A percentile compares a stretch with the other conserved stretches of the same genome.
These are phyloP conservation scores for Verticillium zaregamsianum DNA, from an alignment of 2,329 filamentous ascomycete genomes.

Conservation along the genomic window DNA sequence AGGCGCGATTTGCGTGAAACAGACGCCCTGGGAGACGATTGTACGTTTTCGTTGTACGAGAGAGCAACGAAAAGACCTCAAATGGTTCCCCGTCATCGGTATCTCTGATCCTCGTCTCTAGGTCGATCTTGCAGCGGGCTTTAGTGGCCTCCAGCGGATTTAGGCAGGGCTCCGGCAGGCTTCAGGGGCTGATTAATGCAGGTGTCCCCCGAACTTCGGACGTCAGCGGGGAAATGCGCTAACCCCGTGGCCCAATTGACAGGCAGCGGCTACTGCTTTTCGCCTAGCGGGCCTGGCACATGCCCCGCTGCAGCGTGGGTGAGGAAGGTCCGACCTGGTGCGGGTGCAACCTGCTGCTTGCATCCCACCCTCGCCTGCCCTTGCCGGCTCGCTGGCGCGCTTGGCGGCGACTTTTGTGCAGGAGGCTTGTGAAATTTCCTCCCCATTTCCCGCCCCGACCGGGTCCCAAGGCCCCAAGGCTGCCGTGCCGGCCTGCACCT, in stretches of 20 bases:
- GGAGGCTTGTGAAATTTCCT: constrained; percentile 2
- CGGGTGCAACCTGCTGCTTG: not conserved
- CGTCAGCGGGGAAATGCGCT: not conserved
- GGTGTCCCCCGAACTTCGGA: not conserved
- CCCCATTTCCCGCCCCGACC: not conserved
- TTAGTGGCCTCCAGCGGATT: not conserved
- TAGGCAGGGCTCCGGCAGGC: not conserved
- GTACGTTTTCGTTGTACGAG: not conserved
- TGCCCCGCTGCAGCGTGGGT: not conserved
- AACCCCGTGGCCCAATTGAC: not conserved
- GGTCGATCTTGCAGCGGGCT: not conserved
- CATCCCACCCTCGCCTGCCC: not conserved
- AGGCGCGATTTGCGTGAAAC: not conserved
- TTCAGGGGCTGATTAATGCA: not conserved
- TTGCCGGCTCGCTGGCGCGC: not conserved
- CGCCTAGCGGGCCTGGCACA: not conserved
- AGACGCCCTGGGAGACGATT: not conserved
- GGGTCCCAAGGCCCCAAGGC: not conserved
- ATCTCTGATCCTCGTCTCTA: not conserved
- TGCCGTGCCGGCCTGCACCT: not conserved
- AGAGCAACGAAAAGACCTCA: not conserved
- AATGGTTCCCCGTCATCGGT: not conserved
- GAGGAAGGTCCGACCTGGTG: not conserved
- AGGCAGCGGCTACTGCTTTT: not conserved
- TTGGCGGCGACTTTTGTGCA: not conserved